Evolutionary conservation across 306 rosid genomes (phyloP), one percentile per base, ranked within the genome.

Genomic region (Vicia faba): DNA sequence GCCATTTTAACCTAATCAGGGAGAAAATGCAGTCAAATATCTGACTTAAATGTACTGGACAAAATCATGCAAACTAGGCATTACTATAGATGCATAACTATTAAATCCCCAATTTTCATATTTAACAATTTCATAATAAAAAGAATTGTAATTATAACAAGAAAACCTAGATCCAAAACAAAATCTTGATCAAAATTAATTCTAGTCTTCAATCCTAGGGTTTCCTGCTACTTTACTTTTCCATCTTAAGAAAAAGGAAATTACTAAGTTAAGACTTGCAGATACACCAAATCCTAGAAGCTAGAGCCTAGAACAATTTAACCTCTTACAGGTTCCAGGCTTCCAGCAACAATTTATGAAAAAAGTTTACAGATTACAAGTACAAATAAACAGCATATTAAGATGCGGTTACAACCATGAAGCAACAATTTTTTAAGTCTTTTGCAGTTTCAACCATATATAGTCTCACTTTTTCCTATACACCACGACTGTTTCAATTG

Each of bases 1-100:
- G 96, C 98, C 89, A 93, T 85, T 84, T 93, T 93, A 70, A 93
- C 97, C 98, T 89, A 81, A 67, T 71, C 14, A 68, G 39, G 70
- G 55, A 68, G 69, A 18, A 74, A 33, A 43, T 56, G 60, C 68
- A 72, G 28, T 63, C 69, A 18, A n/a, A 71, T 55, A 29, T 60
- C 67, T 38, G 41, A 23, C 39, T 66, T 11, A 66, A 61, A 74
- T 64, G 69, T 44, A 59, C 33, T 56, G 39, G 5, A 48, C 11
- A n/a, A 51, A 72, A 18, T 19, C 72, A 57, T 12, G 75, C 79
- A 69, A 63, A 48, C 50, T 11, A 53, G 33, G 33, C 59, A 20
- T 20, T 20, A 20, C 23, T 20, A 20, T 20, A 31, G 35, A 31
- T 31, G 35, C 61, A 63, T 9, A 13, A 63, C 28, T 51, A 61